phyloP scores from a whole-genome alignment of 2,329 filamentous ascomycete genomes.

The Emmonsiellopsis sp. region DNA sequence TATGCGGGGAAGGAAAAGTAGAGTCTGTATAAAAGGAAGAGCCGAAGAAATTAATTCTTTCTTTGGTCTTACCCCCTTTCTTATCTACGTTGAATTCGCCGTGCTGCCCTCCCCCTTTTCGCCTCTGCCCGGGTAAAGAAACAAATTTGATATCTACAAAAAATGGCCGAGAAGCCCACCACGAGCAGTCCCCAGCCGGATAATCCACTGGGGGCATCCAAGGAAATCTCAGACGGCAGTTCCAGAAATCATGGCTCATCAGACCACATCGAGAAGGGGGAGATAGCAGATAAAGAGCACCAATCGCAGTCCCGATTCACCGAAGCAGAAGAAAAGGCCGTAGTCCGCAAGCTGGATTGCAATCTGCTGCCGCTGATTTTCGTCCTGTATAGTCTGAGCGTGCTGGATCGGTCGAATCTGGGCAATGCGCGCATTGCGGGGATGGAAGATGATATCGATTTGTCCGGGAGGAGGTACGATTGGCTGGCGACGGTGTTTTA shows the following conservation, averaged over 20 bases:
- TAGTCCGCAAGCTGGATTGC: constrained; percentile 27
- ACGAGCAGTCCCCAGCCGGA: background rate
- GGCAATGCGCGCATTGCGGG: constrained; percentile 13
- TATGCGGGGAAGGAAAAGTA: no score
- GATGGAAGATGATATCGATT: constrained; percentile 11
- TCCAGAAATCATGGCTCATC: background rate
- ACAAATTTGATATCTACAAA: background rate
- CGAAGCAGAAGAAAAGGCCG: constrained; percentile 11
- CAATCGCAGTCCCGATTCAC: background rate
- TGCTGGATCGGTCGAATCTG: constrained; percentile 8
- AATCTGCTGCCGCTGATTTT: constrained; percentile 36
- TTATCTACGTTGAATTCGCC: no score
- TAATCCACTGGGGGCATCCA: background rate
- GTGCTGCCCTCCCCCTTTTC: no score
- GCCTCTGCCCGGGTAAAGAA: background rate
- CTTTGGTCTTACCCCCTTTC: no score
- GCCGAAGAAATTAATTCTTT: no score
- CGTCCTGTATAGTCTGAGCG: constrained; percentile 37
- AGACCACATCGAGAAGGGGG: background rate
- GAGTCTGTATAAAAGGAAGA: no score
- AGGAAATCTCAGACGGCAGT: background rate
- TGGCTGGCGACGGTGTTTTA: constrained; percentile 15
- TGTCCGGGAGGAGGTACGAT: constrained; percentile 11
- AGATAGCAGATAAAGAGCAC: background rate
- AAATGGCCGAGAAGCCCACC: background rate